phyloP scores from a whole-genome alignment of 208 protist species.

The Wallacemonas sp. region DNA sequence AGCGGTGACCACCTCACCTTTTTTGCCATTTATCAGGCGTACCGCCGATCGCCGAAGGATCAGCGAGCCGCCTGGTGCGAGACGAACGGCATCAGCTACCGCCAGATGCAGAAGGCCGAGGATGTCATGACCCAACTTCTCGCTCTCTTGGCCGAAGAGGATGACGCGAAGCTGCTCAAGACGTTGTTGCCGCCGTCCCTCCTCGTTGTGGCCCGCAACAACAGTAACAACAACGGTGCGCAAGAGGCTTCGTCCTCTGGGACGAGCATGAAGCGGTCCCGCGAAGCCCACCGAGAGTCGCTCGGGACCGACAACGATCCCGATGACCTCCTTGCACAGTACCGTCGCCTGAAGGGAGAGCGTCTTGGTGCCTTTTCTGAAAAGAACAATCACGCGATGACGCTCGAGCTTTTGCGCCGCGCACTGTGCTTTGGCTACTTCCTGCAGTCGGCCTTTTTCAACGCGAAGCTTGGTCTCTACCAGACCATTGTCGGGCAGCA shows the following conservation, averaged over 20 bases:
- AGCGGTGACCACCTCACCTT: conserved; percentile 90
- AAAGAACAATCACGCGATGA: conserved; percentile 14
- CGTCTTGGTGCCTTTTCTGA: conserved; percentile 9
- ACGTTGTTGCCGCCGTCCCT: conserved; percentile 38
- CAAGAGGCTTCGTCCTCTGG: not conserved
- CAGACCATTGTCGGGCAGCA: conserved; percentile 82
- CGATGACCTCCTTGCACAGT: conserved; percentile 35
- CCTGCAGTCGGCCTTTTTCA: conserved; percentile 88
- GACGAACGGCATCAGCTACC: conserved; percentile 70
- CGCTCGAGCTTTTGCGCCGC: conserved; percentile 69
- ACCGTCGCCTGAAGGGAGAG: conserved; percentile 20
- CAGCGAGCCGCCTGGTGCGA: conserved; percentile 86
- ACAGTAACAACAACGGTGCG: too few species aligned
- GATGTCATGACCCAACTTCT: conserved; percentile 83
- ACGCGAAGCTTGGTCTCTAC: conserved; percentile 84
- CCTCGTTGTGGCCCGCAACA: not conserved
- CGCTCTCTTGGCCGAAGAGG: conserved; percentile 58
- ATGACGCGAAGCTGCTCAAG: conserved; percentile 50
- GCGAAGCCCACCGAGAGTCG: conserved; percentile 16
- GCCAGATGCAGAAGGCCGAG: conserved; percentile 86
- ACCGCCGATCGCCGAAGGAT: conserved; percentile 58
- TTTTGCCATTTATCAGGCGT: conserved; percentile 81
- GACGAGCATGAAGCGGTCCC: conserved; percentile 3
- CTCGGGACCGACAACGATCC: not conserved
- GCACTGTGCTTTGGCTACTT: conserved; percentile 90